Percentiles rank a stretch among this genome's conserved stretches.
Conservation (phyloP, 768 basidiomycete genomes). For the Leucosporidium creatinivorum region DNA sequence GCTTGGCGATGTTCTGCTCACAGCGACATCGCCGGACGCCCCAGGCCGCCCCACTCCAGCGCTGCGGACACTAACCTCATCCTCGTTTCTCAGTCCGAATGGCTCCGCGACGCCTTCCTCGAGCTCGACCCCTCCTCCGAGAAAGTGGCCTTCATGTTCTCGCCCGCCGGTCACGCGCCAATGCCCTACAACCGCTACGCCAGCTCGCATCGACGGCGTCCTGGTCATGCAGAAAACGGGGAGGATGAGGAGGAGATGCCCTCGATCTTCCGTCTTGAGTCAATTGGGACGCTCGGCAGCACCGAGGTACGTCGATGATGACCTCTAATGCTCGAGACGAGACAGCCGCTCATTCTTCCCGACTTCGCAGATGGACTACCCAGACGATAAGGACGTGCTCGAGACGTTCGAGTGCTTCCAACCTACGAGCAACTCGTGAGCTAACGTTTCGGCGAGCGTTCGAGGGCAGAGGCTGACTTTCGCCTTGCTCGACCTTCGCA, state of each 20-base stretch:
- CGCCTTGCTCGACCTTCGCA: constrained; percentile 38
- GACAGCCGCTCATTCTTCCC: constrained; percentile 1
- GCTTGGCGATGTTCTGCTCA: neutral
- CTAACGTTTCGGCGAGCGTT: neutral
- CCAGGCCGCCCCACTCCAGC: neutral
- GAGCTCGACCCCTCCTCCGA: constrained; percentile 86
- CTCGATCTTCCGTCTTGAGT: constrained; percentile 71
- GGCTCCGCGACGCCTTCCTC: constrained; percentile 84
- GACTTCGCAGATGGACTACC: constrained; percentile 76
- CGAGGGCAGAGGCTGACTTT: neutral
- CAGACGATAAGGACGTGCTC: constrained; percentile 76
- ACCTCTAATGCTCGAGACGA: neutral
- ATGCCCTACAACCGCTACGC: neutral
- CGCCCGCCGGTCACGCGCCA: constrained; percentile 48
- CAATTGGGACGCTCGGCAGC: constrained; percentile 71
- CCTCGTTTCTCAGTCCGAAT: constrained; percentile 56
- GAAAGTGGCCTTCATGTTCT: constrained; percentile 72
- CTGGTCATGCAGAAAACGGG: constrained; percentile 24
- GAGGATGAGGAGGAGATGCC: constrained; percentile 40
- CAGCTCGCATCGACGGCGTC: neutral
- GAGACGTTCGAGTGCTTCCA: constrained; percentile 77
- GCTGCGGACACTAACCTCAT: neutral
- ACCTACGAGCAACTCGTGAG: constrained; percentile 63
- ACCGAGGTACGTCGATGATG: constrained; percentile 56
- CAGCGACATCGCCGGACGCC: too few relatives aligned